These are phyloP conservation scores for Rhododendron griersonianum DNA, from an alignment of 148 eudicot genomes.

Conservation along the genomic window DNA sequence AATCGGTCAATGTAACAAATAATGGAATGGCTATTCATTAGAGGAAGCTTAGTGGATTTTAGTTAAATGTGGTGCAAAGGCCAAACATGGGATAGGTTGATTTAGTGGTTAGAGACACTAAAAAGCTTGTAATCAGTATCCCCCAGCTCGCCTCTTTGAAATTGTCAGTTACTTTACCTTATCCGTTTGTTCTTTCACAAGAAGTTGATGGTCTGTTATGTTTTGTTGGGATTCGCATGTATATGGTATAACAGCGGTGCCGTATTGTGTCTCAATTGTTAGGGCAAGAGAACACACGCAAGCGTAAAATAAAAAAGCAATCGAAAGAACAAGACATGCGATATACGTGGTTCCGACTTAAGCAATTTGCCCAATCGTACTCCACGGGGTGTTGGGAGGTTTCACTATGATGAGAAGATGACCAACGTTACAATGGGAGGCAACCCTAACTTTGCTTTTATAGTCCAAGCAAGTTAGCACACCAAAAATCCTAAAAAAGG, in stretches of 20 bases:
- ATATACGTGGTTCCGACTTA: no score
- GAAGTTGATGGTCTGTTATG: not conserved
- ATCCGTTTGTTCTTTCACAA: not conserved
- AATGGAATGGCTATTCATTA: not conserved
- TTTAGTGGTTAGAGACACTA: not conserved
- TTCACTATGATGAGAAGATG: no score
- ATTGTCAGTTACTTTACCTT: not conserved
- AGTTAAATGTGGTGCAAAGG: not conserved
- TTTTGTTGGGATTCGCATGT: not conserved
- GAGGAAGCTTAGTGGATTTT: not conserved
- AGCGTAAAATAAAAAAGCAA: no score
- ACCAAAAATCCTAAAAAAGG: no score
- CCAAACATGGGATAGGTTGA: not conserved
- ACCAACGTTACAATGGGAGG: no score
- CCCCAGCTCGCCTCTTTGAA: not conserved
- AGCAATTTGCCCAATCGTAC: no score
- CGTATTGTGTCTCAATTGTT: not conserved
- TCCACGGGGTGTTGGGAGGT: no score
- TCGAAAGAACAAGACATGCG: no score
- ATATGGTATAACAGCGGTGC: not conserved
- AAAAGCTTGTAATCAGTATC: not conserved
- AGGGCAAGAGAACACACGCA: no score
- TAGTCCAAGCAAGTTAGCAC: no score
- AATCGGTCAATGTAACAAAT: not conserved
- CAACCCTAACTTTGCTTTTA: no score